A percentile compares a stretch with the other conserved stretches of the same genome.
Conservation (phyloP, 1,284 basidiomycete species). For the Ustilago loliicola region DNA sequence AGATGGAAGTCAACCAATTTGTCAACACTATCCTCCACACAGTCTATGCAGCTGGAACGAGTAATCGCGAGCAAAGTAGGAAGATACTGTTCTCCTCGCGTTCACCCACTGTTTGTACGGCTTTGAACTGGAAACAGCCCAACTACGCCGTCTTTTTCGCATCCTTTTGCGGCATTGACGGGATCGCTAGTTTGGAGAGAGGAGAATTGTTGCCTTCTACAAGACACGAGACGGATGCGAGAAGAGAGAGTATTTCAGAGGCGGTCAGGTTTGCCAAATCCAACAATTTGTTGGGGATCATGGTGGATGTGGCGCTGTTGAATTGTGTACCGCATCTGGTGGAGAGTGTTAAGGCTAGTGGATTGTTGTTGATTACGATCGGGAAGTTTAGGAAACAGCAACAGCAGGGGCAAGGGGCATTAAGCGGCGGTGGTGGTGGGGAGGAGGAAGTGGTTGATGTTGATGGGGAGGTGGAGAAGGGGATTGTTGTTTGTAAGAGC, state of each 20-base stretch:
- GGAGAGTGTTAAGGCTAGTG: conserved; percentile 64
- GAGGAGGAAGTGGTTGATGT: conserved; percentile 28
- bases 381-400: conserved; percentile 34
- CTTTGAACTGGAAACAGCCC: conserved; percentile 98
- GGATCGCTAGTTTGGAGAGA: conserved; percentile 36
- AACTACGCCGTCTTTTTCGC: conserved; percentile 98
- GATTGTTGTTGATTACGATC: conserved; percentile 66
- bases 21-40: conserved; percentile 68
- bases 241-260: conserved; percentile 82
- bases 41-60: conserved; percentile 66
- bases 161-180: conserved; percentile 82
- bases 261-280: conserved; percentile 93
- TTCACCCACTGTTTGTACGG: conserved; percentile 73
- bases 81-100: conserved; percentile 66
- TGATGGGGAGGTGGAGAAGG: conserved; percentile 58
- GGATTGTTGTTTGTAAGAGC: conserved; percentile 61
- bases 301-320: conserved; percentile 82
- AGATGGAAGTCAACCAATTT: conserved; percentile 66
- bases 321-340: conserved; percentile 63
- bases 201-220: conserved; percentile 68
- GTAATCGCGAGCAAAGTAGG: conserved; percentile 56
- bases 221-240: conserved; percentile 73
- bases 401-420: conserved; percentile 7
- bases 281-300: conserved; percentile 93
- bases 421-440: conserved; percentile 5